phyloP scores from a whole-genome alignment of 805 yeast species.

The Cyberlindnera petersonii region DNA sequence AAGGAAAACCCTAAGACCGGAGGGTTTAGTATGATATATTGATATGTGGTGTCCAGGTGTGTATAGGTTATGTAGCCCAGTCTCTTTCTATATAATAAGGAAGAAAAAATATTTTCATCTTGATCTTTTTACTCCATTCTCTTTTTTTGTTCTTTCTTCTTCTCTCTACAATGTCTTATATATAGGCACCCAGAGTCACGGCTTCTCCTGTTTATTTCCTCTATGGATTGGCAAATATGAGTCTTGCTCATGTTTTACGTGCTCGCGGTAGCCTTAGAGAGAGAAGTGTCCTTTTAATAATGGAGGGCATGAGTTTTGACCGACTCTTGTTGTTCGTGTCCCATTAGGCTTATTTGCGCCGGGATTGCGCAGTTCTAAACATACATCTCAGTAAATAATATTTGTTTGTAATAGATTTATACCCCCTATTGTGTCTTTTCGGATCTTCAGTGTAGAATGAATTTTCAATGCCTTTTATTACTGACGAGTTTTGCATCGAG shows the following conservation, averaged over 20 bases:
- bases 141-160: constrained; percentile 7
- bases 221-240: constrained; percentile 31
- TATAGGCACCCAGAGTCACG: constrained; percentile 75
- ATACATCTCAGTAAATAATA: constrained; percentile 38
- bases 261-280: constrained; percentile 94
- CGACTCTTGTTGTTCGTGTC: constrained; percentile 45
- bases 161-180: constrained; percentile 28
- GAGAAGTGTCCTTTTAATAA: constrained; percentile 9
- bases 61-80: neutral
- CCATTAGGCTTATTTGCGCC: constrained; percentile 34
- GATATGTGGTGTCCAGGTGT: constrained; percentile 14
- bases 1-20: too few species aligned
- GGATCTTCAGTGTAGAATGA: neutral
- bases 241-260: constrained; percentile 44
- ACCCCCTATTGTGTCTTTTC: too few species aligned
- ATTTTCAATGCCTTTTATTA: constrained; percentile 6
- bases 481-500: constrained; percentile 53
- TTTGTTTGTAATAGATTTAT: too few species aligned
- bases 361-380: constrained; percentile 74
- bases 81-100: neutral
- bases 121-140: neutral
- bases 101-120: constrained; percentile 13
- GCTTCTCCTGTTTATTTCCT: constrained; percentile 30
- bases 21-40: too few species aligned
- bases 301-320: constrained; percentile 39